Evolutionary conservation across 768 basidiomycete species (phyloP).

Genomic region (Tulasnella sp.): DNA sequence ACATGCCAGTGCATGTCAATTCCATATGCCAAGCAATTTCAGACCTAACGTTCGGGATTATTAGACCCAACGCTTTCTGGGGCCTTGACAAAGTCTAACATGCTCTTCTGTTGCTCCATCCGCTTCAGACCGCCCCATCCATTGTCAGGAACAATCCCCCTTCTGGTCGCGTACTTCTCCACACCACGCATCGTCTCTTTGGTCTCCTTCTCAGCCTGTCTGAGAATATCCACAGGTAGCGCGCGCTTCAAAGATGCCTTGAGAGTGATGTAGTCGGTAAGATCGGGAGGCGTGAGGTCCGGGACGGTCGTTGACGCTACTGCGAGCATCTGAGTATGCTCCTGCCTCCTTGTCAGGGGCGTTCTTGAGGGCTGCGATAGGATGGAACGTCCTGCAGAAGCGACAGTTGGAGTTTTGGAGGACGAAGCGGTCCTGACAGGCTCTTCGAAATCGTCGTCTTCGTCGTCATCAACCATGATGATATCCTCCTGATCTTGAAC

Average conservation of each 20-base stretch:
- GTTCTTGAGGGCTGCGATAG: not conserved
- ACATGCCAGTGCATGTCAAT: too few species aligned
- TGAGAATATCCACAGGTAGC: not conserved
- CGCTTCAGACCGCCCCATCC: constrained; percentile 6
- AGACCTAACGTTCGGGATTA: too few species aligned
- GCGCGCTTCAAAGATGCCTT: not conserved
- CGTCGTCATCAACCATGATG: not conserved
- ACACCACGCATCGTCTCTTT: constrained; percentile 1
- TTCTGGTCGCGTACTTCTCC: not conserved
- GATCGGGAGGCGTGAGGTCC: constrained; percentile 1
- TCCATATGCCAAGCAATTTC: too few species aligned
- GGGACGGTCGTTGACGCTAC: not conserved
- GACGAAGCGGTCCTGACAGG: not conserved
- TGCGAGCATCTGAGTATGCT: not conserved
- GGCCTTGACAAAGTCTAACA: constrained; percentile 12
- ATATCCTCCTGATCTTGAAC: not conserved
- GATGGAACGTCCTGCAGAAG: not conserved
- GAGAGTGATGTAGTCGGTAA: constrained; percentile 2
- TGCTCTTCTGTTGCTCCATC: constrained; percentile 2
- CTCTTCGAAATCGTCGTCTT: not conserved
- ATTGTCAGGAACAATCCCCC: not conserved
- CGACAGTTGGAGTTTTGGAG: not conserved
- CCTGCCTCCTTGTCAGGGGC: not conserved
- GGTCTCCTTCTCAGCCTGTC: constrained; percentile 1
- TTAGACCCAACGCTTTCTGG: too few species aligned